Base-by-base conservation (phyloP, 1,284 basidiomycete species). In the Cerioporus squamosus region DNA sequence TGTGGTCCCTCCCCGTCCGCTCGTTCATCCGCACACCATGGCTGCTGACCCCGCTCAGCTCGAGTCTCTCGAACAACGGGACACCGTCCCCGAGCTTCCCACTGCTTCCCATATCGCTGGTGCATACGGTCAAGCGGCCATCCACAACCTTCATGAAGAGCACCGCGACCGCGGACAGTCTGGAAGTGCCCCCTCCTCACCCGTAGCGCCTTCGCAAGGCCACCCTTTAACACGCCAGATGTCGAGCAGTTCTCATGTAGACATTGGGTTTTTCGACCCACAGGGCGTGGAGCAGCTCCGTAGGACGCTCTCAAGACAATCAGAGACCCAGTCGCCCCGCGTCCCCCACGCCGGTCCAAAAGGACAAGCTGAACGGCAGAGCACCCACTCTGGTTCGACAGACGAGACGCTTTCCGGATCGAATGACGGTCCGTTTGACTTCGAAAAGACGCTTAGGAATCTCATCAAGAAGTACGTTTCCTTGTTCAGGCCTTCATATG, bases 401-500 rank as follows among this genome's bases (percentile, higher is more conserved):
- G 66, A 71, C 5, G 53, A 57, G 49, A 72, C 73, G 0, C 59
- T 73, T 52, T 64, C 62, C 15, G 64, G 64, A 0, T 66, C 62
- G 4, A 18, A 42, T 22, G 74, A 77, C 2, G 74, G 73, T 1
- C 73, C 74, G 2, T 80, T 83, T 57, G 78, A 83, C 61, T 76
- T 83, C 20, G 79, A 81, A 69, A 79, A 75, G 63, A 73, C 74
- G 12, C 66, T 82, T 10, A 65, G 73, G 23, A 55, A 64, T 2
- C 66, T 79, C 45, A 66, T 79, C 48, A 71, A 72, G 61, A 77
- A 75, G 81, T 82, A 51, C 51, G 75, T 71, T 2, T 14, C 29
- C 22, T n/a, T 1, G 14, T 38, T 38, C 17, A 17, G 8, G n/a
- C 20, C 12, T 26, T 3, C 5, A 31, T 31, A 17, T 53, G 33